Evolutionary conservation across 768 basidiomycete species (phyloP).

Genomic region (Cyathus striatus): DNA sequence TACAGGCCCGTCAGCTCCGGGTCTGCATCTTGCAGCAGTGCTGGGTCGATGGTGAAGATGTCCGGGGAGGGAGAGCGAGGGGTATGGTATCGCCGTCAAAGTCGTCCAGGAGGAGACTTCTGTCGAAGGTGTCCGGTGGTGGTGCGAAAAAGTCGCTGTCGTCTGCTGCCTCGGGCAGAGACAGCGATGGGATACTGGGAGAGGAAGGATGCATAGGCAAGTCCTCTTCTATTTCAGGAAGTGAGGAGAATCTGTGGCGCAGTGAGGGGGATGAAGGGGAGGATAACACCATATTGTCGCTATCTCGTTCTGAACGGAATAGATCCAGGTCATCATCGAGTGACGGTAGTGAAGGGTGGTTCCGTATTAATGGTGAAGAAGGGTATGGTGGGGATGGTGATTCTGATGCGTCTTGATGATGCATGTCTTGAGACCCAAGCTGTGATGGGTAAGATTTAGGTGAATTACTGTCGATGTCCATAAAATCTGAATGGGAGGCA

Average conservation of each 20-base stretch:
- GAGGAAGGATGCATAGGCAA: constrained; percentile 10
- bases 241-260: constrained; percentile 9
- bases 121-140: constrained; percentile 10
- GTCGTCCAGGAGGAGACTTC: constrained; percentile 34
- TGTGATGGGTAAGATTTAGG: too few relatives aligned
- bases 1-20: constrained; percentile 33
- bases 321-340: neutral
- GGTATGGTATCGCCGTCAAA: constrained; percentile 28
- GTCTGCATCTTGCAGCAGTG: constrained; percentile 19
- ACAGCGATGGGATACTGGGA: neutral
- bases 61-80: constrained; percentile 41
- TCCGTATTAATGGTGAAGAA: neutral
- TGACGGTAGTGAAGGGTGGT: neutral
- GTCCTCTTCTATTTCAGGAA: constrained; percentile 29
- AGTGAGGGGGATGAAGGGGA: neutral
- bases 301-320: neutral
- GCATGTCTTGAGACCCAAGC: too few relatives aligned
- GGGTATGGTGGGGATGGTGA: neutral
- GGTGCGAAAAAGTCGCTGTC: constrained; percentile 19
- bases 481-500: too few relatives aligned
- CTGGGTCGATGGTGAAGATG: constrained; percentile 27
- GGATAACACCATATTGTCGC: neutral
- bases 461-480: too few relatives aligned
- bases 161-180: constrained; percentile 20
- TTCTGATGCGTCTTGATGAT: constrained; percentile 10